Evolutionary conservation across 306 rosid species (phyloP).

Genomic region (Malus sylvestris): DNA sequence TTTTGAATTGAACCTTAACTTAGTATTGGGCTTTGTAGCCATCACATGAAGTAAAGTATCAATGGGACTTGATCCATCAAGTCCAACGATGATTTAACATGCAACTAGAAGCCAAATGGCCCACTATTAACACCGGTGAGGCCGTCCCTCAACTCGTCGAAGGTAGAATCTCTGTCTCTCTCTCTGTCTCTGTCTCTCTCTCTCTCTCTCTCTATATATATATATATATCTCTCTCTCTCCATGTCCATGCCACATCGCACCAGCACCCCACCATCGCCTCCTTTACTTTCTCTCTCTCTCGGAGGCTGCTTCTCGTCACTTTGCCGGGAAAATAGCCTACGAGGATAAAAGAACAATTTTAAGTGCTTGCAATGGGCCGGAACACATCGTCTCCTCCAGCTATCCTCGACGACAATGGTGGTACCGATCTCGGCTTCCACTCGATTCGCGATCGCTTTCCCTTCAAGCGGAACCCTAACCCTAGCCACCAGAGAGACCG

Average conservation of each 20-base stretch:
- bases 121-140: no score
- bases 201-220: neutral
- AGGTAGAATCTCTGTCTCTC: no score
- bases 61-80: no score
- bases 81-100: no score
- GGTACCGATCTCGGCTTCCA: conserved; percentile 43
- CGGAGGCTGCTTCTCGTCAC: conserved; percentile 17
- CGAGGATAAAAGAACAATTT: neutral
- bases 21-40: no score
- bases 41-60: no score
- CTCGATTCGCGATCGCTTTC: conserved; percentile 70
- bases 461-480: conserved; percentile 69
- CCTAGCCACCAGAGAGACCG: conserved; percentile 37
- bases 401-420: conserved; percentile 44
- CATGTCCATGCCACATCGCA: conserved; percentile 8
- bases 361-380: conserved; percentile 45
- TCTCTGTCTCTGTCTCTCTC: neutral
- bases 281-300: neutral
- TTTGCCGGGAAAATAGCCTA: conserved; percentile 25
- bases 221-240: neutral
- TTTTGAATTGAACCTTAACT: no score
- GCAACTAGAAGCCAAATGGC: no score
- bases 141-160: no score
- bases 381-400: conserved; percentile 42
- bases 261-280: neutral